Evolutionary conservation across 179 eudicot species (phyloP).

Genomic region (Spinacia oleracea): DNA sequence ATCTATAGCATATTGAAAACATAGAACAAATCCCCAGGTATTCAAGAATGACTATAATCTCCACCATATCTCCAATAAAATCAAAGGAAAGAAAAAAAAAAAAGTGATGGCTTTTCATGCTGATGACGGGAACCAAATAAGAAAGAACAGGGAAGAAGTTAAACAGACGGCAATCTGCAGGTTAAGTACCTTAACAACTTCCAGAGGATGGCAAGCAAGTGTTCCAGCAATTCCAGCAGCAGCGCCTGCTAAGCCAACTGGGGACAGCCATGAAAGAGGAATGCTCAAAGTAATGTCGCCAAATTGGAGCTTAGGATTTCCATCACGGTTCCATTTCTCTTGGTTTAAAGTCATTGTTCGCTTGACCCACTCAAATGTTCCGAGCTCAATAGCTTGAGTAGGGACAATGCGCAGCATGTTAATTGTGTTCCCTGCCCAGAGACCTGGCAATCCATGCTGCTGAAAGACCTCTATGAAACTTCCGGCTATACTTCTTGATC

Average conservation of each 20-base stretch:
- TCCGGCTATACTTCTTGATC: conserved; percentile 70
- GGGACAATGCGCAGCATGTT: conserved; percentile 97
- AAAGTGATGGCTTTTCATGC: neutral
- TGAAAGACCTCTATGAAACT: conserved; percentile 76
- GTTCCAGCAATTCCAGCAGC: conserved; percentile 91
- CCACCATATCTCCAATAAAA: neutral
- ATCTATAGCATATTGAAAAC: neutral
- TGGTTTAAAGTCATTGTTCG: conserved; percentile 77
- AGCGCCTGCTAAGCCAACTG: conserved; percentile 92
- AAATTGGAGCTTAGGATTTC: conserved; percentile 58
- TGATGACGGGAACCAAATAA: neutral
- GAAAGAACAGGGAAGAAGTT: neutral
- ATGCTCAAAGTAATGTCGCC: conserved; percentile 63
- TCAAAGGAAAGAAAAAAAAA: neutral
- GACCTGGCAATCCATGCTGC: conserved; percentile 87
- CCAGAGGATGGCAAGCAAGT: conserved; percentile 96
- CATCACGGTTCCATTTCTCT: conserved; percentile 71
- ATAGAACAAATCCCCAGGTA: neutral
- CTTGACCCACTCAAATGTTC: conserved; percentile 91
- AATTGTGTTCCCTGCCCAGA: conserved; percentile 92
- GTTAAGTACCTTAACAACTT: conserved; percentile 83
- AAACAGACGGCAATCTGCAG: neutral
- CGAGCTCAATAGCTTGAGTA: conserved; percentile 92
- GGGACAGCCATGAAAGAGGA: conserved; percentile 87
- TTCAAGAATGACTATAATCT: neutral